Percentiles rank a stretch among this genome's conserved stretches.
These are phyloP conservation scores for Lophiostoma macrostomum DNA, from an alignment of 495 filamentous ascomycete species.

Conservation along the genomic window DNA sequence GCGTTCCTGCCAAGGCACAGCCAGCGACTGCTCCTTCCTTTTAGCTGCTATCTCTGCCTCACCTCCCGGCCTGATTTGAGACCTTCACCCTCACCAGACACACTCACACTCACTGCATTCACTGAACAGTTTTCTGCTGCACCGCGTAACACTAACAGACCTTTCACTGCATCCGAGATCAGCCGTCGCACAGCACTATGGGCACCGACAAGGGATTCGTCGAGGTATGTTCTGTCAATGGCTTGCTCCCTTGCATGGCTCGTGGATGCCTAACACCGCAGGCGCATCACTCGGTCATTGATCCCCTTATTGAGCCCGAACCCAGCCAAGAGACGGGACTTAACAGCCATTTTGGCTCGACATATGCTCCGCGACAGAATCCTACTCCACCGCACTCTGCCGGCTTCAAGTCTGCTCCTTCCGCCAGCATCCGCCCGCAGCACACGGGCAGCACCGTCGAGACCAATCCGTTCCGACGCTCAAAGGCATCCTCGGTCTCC, in stretches of 20 bases:
- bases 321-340: conserved; percentile 54
- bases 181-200: conserved; percentile 12
- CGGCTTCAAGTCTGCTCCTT: conserved; percentile 17
- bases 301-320: conserved; percentile 54
- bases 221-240: conserved; percentile 13
- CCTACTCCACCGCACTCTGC: conserved; percentile 30
- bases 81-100: background rate
- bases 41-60: background rate
- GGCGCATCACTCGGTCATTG: conserved; percentile 56
- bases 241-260: conserved; percentile 4
- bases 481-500: conserved; percentile 28
- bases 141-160: background rate
- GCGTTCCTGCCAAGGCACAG: conserved; percentile 35
- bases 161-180: background rate
- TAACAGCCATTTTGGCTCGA: conserved; percentile 46
- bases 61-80: no score
- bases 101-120: no score
- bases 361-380: conserved; percentile 34
- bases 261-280: conserved; percentile 25
- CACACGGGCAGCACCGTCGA: conserved; percentile 32
- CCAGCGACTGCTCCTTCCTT: background rate
- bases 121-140: background rate
- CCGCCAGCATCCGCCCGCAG: conserved; percentile 19
- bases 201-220: conserved; percentile 27
- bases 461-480: conserved; percentile 41